Evolutionary conservation across 495 filamentous ascomycete species (phyloP), one percentile per base, ranked within the genome.

Genomic region (Sabuloglossum arenarium): DNA sequence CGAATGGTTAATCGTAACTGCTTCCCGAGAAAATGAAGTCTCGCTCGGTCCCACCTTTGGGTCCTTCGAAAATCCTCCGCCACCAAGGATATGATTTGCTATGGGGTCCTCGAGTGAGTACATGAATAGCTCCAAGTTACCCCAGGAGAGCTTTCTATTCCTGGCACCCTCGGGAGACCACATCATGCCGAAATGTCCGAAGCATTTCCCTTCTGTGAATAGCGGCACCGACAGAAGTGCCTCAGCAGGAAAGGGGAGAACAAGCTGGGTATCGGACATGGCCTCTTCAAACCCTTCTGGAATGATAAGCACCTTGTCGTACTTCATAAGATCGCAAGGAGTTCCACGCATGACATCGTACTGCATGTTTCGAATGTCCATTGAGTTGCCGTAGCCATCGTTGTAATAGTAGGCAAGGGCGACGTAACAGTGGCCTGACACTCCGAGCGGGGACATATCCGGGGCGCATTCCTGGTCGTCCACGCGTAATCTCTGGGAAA

Each of bases 31-130:
- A 47, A 78, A n/a, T n/a, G n/a, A 72, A 28, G 77, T 67, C 45
- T 68, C 66, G 55, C 62, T 61, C 31, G 57, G 58, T 52, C 61
- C 59, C 28, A 60, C 66, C 54, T 61, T 4, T 11, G 55, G 52
- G 29, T 56, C 55, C 19, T 55, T 55, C 14, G 59, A 59, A 61
- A 73, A 73, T 16, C 66, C 63, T 45, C 65, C 61, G 27, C 76
- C 74, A 54, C 78, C 69, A 32, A 78, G 56, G 29, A 87, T 67
- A 27, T 80, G 74, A 28, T 77, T 68, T 24, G 79, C 68, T 34
- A 88, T 76, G 56, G 84, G 62, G 62, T 88, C 85, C 62, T 88
- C 85, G 23, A 89, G 68, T n/a, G 82, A 76, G 64, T 85, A 82
- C 51, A 87, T 63, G 39, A 87, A 70, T 76, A 85, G 78, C 61